phyloP scores from a whole-genome alignment of 805 yeast genomes.

The Cephaloascus fragrans region DNA sequence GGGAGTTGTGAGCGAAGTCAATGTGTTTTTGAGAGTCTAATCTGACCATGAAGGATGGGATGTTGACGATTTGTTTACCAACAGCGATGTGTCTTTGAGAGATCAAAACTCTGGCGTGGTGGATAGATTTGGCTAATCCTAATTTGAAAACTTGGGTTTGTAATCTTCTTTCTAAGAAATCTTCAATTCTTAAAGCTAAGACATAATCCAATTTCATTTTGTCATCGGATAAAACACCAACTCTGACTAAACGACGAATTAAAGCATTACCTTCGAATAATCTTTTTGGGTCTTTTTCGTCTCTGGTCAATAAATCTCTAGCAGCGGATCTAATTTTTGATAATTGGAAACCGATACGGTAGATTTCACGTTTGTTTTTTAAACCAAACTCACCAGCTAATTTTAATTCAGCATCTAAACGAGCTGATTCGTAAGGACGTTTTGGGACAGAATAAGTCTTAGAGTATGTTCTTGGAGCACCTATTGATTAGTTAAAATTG shows the following conservation, averaged over 20 bases:
- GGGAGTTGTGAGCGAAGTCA: conserved; percentile 98
- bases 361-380: conserved; percentile 99
- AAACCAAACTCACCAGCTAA: conserved; percentile 99
- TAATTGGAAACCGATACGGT: conserved; percentile 99
- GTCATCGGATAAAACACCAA: conserved; percentile 98
- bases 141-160: conserved; percentile 99
- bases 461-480: conserved; percentile 99
- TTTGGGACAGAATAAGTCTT: conserved; percentile 99
- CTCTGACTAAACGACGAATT: conserved; percentile 98
- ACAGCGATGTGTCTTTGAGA: conserved; percentile 99
- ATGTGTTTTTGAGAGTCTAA: conserved; percentile 99
- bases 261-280: conserved; percentile 99
- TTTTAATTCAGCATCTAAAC: conserved; percentile 98
- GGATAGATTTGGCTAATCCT: conserved; percentile 98
- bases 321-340: conserved; percentile 99
- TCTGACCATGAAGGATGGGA: conserved; percentile 99
- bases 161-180: conserved; percentile 99
- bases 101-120: conserved; percentile 99
- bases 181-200: conserved; percentile 95
- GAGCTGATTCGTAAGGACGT: conserved; percentile 99
- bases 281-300: conserved; percentile 99
- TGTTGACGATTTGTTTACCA: conserved; percentile 98
- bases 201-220: conserved; percentile 99
- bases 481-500: conserved; percentile 29
- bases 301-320: conserved; percentile 99